Evolutionary conservation across 352 stramenopile genomes (phyloP).

Genomic region (Globisporangium middletonii): DNA sequence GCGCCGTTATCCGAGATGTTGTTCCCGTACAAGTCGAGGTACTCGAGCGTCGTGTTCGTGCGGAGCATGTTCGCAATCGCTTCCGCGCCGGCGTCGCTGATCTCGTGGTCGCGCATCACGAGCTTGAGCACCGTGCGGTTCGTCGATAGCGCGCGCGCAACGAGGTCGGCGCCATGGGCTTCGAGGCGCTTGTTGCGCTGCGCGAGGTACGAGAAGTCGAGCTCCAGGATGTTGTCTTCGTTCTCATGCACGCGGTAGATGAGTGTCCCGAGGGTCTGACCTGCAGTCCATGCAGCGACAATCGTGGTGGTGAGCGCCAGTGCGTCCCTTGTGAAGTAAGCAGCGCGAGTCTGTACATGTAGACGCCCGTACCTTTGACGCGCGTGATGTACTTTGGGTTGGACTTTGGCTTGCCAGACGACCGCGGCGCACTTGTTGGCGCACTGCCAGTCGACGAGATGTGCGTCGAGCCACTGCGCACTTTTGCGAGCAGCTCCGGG

Average conservation of each 20-base stretch:
- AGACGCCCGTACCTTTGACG: slow-evolving; percentile 12
- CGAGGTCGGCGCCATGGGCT: slow-evolving; percentile 41
- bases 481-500: slow-evolving; percentile 8
- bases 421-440: slow-evolving; percentile 4
- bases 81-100: slow-evolving; percentile 52
- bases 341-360: neutral
- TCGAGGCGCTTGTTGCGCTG: slow-evolving; percentile 51
- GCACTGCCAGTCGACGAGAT: slow-evolving; percentile 6
- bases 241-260: slow-evolving; percentile 54
- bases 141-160: slow-evolving; percentile 54
- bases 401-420: slow-evolving; percentile 8
- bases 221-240: slow-evolving; percentile 52
- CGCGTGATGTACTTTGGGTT: slow-evolving; percentile 18
- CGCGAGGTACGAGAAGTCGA: slow-evolving; percentile 64
- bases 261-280: slow-evolving; percentile 46
- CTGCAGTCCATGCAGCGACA: slow-evolving; percentile 14
- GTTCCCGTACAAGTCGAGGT: slow-evolving; percentile 66
- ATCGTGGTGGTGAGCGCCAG: neutral
- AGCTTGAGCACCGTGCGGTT: slow-evolving; percentile 62
- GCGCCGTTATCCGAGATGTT: slow-evolving; percentile 56
- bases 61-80: slow-evolving; percentile 71
- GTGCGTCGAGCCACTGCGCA: slow-evolving; percentile 9
- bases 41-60: slow-evolving; percentile 59
- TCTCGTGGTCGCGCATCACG: slow-evolving; percentile 60
- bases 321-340: neutral